Conservation (phyloP, 192 early-diverging fungal genomes). For the Pilobolus umbonatus region DNA sequence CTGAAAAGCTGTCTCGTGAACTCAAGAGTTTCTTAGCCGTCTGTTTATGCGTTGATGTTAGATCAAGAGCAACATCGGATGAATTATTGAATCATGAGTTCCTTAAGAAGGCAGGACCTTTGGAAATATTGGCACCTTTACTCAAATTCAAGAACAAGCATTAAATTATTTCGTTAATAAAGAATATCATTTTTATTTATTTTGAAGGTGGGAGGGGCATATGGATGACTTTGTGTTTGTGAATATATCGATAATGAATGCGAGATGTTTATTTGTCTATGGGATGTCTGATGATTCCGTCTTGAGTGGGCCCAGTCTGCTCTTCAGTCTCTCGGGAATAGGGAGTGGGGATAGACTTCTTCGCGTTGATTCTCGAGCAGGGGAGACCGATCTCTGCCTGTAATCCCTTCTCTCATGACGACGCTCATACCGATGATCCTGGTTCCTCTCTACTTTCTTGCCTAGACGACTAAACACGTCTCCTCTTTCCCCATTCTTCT, state of each 20-base stretch:
- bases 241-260: no score
- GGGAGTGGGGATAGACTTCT: not conserved
- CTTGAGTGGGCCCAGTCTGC: not conserved
- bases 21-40: constrained; percentile 86
- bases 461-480: constrained; percentile 13
- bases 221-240: no score
- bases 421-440: no score
- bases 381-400: not conserved
- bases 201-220: no score
- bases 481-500: not conserved
- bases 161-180: constrained; percentile 24
- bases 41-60: constrained; percentile 83
- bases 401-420: no score
- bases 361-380: not conserved
- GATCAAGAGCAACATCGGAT: constrained; percentile 71
- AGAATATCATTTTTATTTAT: not conserved
- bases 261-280: no score
- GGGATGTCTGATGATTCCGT: no score
- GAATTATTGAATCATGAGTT: constrained; percentile 83
- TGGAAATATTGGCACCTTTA: constrained; percentile 57
- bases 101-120: constrained; percentile 59
- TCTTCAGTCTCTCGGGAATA: not conserved
- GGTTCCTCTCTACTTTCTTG: not conserved
- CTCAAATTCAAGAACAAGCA: constrained; percentile 52
- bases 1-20: constrained; percentile 70